Percentiles rank a stretch among this genome's conserved stretches.
These are phyloP conservation scores for Geranium brycei DNA, from an alignment of 345 rosid genomes.

Conservation along the genomic window DNA sequence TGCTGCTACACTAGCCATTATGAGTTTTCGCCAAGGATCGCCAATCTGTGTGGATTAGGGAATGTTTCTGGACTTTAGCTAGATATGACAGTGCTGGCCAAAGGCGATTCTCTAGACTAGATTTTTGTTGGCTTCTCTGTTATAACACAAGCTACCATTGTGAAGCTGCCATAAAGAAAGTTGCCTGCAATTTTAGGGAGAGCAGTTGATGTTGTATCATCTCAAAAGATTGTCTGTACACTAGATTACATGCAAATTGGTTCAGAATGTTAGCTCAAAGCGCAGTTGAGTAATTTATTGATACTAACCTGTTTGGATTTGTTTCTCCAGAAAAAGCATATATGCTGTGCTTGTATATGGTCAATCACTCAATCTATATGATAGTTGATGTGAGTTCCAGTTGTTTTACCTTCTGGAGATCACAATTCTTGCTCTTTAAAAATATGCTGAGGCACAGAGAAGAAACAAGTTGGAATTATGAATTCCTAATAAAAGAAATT, in stretches of 20 bases:
- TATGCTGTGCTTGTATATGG: too few relatives aligned
- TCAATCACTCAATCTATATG: too few relatives aligned
- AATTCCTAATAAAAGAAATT: too few relatives aligned
- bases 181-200: not conserved
- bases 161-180: not conserved
- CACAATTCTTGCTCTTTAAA: too few relatives aligned
- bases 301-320: too few relatives aligned
- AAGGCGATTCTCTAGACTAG: not conserved
- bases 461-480: too few relatives aligned
- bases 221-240: not conserved
- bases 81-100: not conserved
- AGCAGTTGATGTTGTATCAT: not conserved
- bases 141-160: not conserved
- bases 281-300: not conserved
- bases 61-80: not conserved
- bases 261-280: not conserved
- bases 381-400: too few relatives aligned
- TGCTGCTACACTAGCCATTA: slow-evolving; percentile 55
- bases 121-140: not conserved
- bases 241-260: not conserved
- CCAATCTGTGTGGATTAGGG: slow-evolving; percentile 32
- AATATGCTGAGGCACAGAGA: too few relatives aligned
- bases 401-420: too few relatives aligned
- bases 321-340: too few relatives aligned
- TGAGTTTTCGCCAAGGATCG: slow-evolving; percentile 61